Base-by-base conservation (phyloP, 2,329 filamentous ascomycete species). In the Alternaria novae-zelandiae region DNA sequence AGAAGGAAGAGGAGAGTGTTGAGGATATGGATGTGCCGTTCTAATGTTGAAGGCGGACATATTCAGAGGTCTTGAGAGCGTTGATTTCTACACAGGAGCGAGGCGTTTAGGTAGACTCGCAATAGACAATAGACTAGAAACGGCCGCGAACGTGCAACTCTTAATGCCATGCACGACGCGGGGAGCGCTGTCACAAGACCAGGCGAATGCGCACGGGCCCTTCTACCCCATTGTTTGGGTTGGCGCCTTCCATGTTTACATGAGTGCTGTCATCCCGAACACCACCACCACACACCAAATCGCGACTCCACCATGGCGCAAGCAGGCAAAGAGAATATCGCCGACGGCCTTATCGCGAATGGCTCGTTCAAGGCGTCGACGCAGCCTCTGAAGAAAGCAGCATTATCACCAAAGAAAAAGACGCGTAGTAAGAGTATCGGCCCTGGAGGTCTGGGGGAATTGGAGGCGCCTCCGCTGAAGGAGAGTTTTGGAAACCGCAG, bases 381-480 rank as follows among this genome's bases (percentile, higher is more conserved):
- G 15, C 51, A 70, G 17, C 77, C 78, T 10, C 71, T 75, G 6
- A 75, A 71, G 45, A 58, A 63, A 57, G 28, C 55, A n/a, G 59
- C 50, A 17, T 32, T 57, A 21, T 65, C 63, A 23, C 63, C 63
- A 11, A 65, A 59, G 41, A 80, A 80, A 59, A 79, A 79, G 67
- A 76, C 91, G 62, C 90, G 96, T 69, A 97, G 95, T 82, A 98
- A 97, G 84, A 98, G 95, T 82, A 90, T 99, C 70, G 96, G 96
- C 3, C 95, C 96, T 15, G 96, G 95, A 54, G 94, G 94, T 25
- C 82, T 98, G 46, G 94, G 96, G 54, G 93, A 96, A 83, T 82
- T 97, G 49, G 94, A 97, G 49, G 94, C 96, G 83, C 90, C 91
- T 36, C 73, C 75, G 61, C 85, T 96, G 59, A 94, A 91, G 79